Base-by-base conservation (phyloP, 345 rosid species). In the Anacardium occidentale region DNA sequence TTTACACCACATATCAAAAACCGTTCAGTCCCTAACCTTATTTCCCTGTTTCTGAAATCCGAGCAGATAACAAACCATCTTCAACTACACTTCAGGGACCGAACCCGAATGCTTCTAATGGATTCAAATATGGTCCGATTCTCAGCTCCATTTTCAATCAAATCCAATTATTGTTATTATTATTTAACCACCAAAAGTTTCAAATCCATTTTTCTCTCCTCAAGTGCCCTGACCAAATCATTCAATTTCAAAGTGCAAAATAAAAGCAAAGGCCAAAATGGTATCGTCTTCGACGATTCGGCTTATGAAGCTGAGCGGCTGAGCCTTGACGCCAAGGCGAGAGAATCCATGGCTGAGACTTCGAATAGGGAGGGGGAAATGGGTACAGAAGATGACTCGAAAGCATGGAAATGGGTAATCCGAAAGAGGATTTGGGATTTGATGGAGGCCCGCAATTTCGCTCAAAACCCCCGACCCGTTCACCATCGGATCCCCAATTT, bases 401-500 rank as follows among this genome's bases (percentile, higher is more conserved):
- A 80, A 82, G 94, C 96, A 17, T 91, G 98, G 98, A 94, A 91
- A 77, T 94, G 98, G 98, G 68, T 80, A 0, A 89, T 94, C 75
- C 80, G 97, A 3, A 90, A 86, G 86, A 78, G 83, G 58, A 80
- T 90, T 71, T 94, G 98, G 97, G 96, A 94, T 80, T 77, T 87
- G 32, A 90, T 94, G 97, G 98, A 91, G 80, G 82, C 89, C 57
- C 79, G 77, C 26, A 86, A 88, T 62, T 56, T 85, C 52, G 85
- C 97, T 3, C 90, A 87, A 84, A 94, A 79, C 62, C 98, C 96
- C 37, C 82, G 96, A 63, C 96, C 98, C 26, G 97, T 91, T 76
- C 93, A 90, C 70, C 97, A 94, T 72, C 91, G 97, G 0, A 91
- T 94, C 62, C 98, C 98, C 74, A 94, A 91, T 75, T 94, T 91